Percentiles rank a stretch among this genome's conserved stretches.
Evolutionary conservation across 345 rosid species (phyloP).

Genomic region (Orychophragmus violaceus): DNA sequence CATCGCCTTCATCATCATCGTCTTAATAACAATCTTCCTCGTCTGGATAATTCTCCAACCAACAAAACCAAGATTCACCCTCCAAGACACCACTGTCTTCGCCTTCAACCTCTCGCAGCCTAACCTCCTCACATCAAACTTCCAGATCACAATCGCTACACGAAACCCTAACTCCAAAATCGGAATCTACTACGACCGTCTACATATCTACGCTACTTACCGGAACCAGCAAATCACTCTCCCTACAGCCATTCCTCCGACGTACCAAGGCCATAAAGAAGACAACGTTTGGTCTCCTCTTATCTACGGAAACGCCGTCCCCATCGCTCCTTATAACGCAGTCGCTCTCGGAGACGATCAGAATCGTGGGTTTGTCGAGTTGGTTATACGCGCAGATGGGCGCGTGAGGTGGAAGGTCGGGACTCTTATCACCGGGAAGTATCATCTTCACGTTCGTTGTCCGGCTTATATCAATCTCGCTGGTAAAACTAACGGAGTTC

Average conservation of each 20-base stretch:
- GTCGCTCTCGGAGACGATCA: conserved; percentile 44
- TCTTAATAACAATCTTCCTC: conserved; percentile 48
- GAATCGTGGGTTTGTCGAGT: conserved; percentile 34
- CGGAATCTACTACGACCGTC: conserved; percentile 83
- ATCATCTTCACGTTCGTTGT: conserved; percentile 58
- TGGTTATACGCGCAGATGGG: conserved; percentile 66
- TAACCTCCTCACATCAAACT: conserved; percentile 59
- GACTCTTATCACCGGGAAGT: conserved; percentile 43
- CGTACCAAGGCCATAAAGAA: conserved; percentile 56
- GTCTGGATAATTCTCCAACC: conserved; percentile 79
- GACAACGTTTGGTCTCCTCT: conserved; percentile 73
- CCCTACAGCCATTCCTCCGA: conserved; percentile 44
- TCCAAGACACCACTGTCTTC: conserved; percentile 83
- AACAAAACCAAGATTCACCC: conserved; percentile 58
- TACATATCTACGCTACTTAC: conserved; percentile 64
- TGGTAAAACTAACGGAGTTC: conserved; percentile 30
- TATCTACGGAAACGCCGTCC: conserved; percentile 54
- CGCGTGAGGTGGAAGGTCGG: conserved; percentile 81
- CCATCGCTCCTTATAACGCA: conserved; percentile 67
- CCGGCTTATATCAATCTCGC: conserved; percentile 52
- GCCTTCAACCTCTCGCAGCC: conserved; percentile 69
- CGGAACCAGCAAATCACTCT: conserved; percentile 70
- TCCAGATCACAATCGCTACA: conserved; percentile 64
- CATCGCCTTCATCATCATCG: conserved; percentile 45
- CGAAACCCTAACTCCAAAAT: conserved; percentile 68